phyloP scores from a whole-genome alignment of 2,329 filamentous ascomycete species.

The Geosmithia morbida region DNA sequence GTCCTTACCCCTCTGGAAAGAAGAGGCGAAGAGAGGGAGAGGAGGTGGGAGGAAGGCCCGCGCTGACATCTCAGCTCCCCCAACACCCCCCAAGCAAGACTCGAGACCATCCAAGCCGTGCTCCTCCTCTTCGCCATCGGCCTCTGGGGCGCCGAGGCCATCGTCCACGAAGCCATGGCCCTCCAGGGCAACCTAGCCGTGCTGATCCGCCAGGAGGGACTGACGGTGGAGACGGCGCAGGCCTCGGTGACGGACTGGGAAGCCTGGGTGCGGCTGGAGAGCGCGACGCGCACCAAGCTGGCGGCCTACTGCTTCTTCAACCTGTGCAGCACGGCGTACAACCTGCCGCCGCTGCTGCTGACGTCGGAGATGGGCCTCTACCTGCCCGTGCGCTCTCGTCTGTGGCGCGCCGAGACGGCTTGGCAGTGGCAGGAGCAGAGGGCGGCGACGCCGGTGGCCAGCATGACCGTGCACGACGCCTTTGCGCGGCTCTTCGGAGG shows the following conservation, averaged over 20 bases:
- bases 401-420: conserved; percentile 41
- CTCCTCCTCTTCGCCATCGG: conserved; percentile 45
- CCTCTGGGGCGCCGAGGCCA: conserved; percentile 45
- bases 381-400: conserved; percentile 36
- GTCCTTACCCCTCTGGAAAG: conserved; percentile 7
- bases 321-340: conserved; percentile 46
- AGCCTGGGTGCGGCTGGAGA: conserved; percentile 43
- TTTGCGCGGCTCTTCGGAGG: conserved; percentile 33
- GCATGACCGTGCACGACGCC: conserved; percentile 41
- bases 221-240: conserved; percentile 30
- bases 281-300: conserved; percentile 41
- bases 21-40: not conserved
- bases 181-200: conserved; percentile 43
- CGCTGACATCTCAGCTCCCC: conserved; percentile 31
- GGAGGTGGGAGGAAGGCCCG: not conserved
- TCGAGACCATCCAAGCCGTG: conserved; percentile 52
- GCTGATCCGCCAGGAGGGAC: conserved; percentile 42
- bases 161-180: conserved; percentile 43
- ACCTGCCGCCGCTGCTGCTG: conserved; percentile 41
- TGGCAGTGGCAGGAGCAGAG: conserved; percentile 48
- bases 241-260: conserved; percentile 38
- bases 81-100: conserved; percentile 41
- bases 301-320: conserved; percentile 50
- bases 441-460: conserved; percentile 32
- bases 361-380: conserved; percentile 43